These are phyloP conservation scores for Mariannaea sp. DNA, from an alignment of 2,329 filamentous ascomycete species.

Conservation along the genomic window DNA sequence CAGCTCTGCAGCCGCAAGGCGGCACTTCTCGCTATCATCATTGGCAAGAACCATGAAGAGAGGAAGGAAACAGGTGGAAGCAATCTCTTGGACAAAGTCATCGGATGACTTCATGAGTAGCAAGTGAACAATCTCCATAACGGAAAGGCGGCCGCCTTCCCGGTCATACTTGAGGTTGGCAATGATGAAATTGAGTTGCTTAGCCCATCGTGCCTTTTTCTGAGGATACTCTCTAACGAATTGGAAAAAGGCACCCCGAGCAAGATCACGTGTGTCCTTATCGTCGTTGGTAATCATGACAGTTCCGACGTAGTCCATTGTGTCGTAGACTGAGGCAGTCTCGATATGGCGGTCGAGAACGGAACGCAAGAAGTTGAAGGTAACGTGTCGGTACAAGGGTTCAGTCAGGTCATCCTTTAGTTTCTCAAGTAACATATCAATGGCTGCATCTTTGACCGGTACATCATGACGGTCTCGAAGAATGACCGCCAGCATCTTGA, in stretches of 20 bases:
- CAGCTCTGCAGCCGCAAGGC: slow-evolving; percentile 78
- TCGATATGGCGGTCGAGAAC: slow-evolving; percentile 85
- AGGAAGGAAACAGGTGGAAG: slow-evolving; percentile 82
- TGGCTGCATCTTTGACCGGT: slow-evolving; percentile 75
- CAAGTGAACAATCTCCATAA: slow-evolving; percentile 88
- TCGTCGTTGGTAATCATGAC: slow-evolving; percentile 98
- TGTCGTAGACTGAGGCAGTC: slow-evolving; percentile 87
- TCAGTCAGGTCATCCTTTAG: slow-evolving; percentile 90
- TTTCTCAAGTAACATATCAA: slow-evolving; percentile 81
- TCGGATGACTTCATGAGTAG: slow-evolving; percentile 85
- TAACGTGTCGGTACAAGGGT: slow-evolving; percentile 87
- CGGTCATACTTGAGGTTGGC: slow-evolving; percentile 91
- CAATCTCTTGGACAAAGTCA: slow-evolving; percentile 80
- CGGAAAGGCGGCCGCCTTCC: slow-evolving; percentile 84
- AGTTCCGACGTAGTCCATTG: slow-evolving; percentile 82
- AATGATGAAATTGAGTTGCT: slow-evolving; percentile 86
- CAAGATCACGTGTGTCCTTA: slow-evolving; percentile 82
- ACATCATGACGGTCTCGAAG: slow-evolving; percentile 80
- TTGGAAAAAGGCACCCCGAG: slow-evolving; percentile 88
- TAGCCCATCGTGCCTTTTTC: slow-evolving; percentile 83
- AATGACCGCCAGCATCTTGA: slow-evolving; percentile 86
- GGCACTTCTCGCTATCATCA: slow-evolving; percentile 85
- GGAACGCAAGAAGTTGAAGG: slow-evolving; percentile 90
- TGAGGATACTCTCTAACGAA: slow-evolving; percentile 96
- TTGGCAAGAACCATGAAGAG: slow-evolving; percentile 85